Evolutionary conservation across 73 alveolate species (phyloP).

Genomic region (Paramecium tetraurelia): DNA sequence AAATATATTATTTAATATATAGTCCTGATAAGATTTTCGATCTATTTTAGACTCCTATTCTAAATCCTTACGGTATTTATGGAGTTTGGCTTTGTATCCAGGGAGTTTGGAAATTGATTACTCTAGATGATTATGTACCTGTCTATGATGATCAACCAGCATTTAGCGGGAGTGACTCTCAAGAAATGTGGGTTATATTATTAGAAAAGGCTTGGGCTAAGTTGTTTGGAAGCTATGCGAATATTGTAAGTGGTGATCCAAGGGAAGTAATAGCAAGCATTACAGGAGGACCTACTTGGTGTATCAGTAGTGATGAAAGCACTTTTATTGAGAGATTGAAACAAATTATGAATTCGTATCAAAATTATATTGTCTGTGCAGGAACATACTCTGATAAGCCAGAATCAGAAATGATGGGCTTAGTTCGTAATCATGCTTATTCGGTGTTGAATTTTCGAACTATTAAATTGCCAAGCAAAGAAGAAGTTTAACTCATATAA

Average conservation of each 20-base stretch:
- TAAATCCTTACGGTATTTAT: conserved; percentile 81
- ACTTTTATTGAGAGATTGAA: conserved; percentile 75
- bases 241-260: conserved; percentile 84
- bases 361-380: conserved; percentile 80
- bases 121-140: conserved; percentile 93
- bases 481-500: conserved; percentile 13
- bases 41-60: conserved; percentile 68
- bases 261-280: conserved; percentile 84
- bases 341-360: conserved; percentile 61
- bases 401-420: conserved; percentile 56
- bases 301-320: conserved; percentile 74
- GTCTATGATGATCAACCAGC: conserved; percentile 71
- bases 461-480: conserved; percentile 5
- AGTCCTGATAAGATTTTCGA: background rate
- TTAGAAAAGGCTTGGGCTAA: conserved; percentile 99
- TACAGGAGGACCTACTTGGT: conserved; percentile 89
- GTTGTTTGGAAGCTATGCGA: conserved; percentile 89
- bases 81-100: conserved; percentile 71
- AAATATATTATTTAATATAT: conserved; percentile 59
- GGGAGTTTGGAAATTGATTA: conserved; percentile 78
- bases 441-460: background rate
- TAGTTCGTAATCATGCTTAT: conserved; percentile 50
- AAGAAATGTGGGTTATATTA: conserved; percentile 95
- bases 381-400: conserved; percentile 69
- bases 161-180: conserved; percentile 80